Conservation (phyloP, 2,329 filamentous ascomycete genomes). For the Xylariaceae sp. region DNA sequence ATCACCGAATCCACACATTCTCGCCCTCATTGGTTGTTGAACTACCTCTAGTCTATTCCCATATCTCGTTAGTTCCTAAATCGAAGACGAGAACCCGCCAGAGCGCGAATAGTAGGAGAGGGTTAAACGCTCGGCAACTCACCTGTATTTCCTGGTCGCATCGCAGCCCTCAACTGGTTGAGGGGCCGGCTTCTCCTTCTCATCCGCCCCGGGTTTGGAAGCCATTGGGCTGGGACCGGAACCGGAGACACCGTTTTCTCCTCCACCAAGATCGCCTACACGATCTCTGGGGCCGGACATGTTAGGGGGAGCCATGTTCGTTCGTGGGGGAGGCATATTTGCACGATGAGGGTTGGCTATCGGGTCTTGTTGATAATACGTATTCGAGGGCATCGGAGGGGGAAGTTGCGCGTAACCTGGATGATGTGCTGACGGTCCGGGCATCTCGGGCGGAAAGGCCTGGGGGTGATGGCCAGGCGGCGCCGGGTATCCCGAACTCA, state of each 20-base stretch:
- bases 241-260: slow-evolving; percentile 32
- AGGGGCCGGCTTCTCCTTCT: slow-evolving; percentile 27
- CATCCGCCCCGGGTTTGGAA: slow-evolving; percentile 31
- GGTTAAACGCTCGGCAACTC: slow-evolving; percentile 5
- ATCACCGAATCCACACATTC: slow-evolving; percentile 99
- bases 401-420: slow-evolving; percentile 35
- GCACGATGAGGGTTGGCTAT: slow-evolving; percentile 35
- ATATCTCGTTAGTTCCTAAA: slow-evolving; percentile 22
- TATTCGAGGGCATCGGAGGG: slow-evolving; percentile 34
- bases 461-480: slow-evolving; percentile 36
- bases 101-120: not conserved
- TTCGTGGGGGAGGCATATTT: slow-evolving; percentile 36
- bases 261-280: slow-evolving; percentile 24
- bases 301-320: slow-evolving; percentile 34
- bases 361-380: slow-evolving; percentile 34
- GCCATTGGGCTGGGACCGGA: slow-evolving; percentile 25
- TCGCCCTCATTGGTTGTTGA: slow-evolving; percentile 88
- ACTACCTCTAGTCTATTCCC: slow-evolving; percentile 69
- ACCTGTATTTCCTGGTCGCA: slow-evolving; percentile 35
- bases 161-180: slow-evolving; percentile 34
- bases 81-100: not conserved
- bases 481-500: slow-evolving; percentile 38
- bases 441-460: slow-evolving; percentile 32
- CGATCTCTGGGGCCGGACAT: slow-evolving; percentile 34
- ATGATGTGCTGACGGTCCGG: slow-evolving; percentile 33